These are phyloP conservation scores for Paramecium bursaria DNA, from an alignment of 73 alveolate genomes.

Conservation along the genomic window DNA sequence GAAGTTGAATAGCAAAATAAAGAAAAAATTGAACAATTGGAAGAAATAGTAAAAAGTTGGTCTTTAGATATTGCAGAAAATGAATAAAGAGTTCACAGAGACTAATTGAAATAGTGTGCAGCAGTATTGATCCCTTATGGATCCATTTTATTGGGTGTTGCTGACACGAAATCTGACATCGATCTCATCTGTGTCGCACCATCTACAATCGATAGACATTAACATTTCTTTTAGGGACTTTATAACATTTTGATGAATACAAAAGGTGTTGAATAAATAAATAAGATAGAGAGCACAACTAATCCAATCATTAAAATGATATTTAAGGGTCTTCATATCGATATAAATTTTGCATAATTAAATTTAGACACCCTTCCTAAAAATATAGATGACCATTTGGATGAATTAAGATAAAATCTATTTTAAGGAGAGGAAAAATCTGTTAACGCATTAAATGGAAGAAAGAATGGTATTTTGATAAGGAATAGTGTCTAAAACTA, in stretches of 20 bases:
- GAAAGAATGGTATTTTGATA: slow-evolving; percentile 90
- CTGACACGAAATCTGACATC: slow-evolving; percentile 92
- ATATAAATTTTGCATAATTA: slow-evolving; percentile 92
- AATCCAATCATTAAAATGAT: slow-evolving; percentile 93
- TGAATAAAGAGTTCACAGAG: slow-evolving; percentile 17
- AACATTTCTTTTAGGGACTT: slow-evolving; percentile 84
- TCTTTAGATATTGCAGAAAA: slow-evolving; percentile 38
- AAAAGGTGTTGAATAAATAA: slow-evolving; percentile 83
- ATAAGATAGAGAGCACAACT: slow-evolving; percentile 82
- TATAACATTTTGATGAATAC: slow-evolving; percentile 75
- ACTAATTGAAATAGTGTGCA: slow-evolving; percentile 49
- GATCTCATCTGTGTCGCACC: slow-evolving; percentile 97
- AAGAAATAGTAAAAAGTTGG: slow-evolving; percentile 35
- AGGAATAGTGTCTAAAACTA: slow-evolving; percentile 79
- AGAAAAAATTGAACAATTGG: background rate
- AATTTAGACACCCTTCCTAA: slow-evolving; percentile 83
- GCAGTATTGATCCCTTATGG: slow-evolving; percentile 90
- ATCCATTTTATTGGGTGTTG: slow-evolving; percentile 93
- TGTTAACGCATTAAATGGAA: slow-evolving; percentile 89
- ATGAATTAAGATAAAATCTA: slow-evolving; percentile 80
- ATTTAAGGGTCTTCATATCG: slow-evolving; percentile 90
- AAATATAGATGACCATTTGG: slow-evolving; percentile 81
- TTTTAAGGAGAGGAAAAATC: slow-evolving; percentile 89
- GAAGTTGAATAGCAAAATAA: slow-evolving; percentile 18
- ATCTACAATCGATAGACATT: slow-evolving; percentile 84